Conservation (phyloP, 805 yeast species). For the Candida caryicola region DNA sequence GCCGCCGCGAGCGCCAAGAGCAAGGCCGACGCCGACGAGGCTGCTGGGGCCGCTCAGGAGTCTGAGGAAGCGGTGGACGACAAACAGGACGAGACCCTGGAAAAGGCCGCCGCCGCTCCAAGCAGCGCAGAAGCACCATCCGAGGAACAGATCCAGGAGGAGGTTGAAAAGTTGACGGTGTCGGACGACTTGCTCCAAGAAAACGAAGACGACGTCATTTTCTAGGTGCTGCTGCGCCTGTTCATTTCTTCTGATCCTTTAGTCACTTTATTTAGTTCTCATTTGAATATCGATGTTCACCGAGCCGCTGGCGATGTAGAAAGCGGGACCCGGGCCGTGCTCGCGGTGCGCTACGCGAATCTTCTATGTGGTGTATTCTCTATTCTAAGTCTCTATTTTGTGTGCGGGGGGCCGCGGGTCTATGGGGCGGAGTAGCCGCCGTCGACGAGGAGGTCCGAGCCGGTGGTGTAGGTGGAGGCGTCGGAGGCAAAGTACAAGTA, state of each 20-base stretch:
- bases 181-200: slow-evolving; percentile 35
- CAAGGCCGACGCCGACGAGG: slow-evolving; percentile 23
- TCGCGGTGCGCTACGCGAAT: no score
- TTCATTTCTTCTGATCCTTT: slow-evolving; percentile 3
- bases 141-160: slow-evolving; percentile 2
- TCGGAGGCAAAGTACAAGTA: slow-evolving; percentile 44
- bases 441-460: slow-evolving; percentile 44
- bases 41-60: slow-evolving; percentile 11
- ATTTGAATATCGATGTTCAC: no score
- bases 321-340: no score
- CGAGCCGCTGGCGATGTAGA: no score
- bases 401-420: no score
- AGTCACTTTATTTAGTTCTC: no score
- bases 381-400: no score
- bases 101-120: not conserved
- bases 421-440: slow-evolving; percentile 39
- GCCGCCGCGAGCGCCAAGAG: slow-evolving; percentile 13
- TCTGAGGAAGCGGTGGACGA: slow-evolving; percentile 13
- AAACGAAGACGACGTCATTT: slow-evolving; percentile 46
- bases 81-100: slow-evolving; percentile 13
- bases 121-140: not conserved
- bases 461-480: slow-evolving; percentile 44
- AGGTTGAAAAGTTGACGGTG: slow-evolving; percentile 20
- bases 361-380: no score
- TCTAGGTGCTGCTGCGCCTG: slow-evolving; percentile 15